These are phyloP conservation scores for Cephalotrichum gorgonifer DNA, from an alignment of 2,329 filamentous ascomycete genomes.

Conservation along the genomic window DNA sequence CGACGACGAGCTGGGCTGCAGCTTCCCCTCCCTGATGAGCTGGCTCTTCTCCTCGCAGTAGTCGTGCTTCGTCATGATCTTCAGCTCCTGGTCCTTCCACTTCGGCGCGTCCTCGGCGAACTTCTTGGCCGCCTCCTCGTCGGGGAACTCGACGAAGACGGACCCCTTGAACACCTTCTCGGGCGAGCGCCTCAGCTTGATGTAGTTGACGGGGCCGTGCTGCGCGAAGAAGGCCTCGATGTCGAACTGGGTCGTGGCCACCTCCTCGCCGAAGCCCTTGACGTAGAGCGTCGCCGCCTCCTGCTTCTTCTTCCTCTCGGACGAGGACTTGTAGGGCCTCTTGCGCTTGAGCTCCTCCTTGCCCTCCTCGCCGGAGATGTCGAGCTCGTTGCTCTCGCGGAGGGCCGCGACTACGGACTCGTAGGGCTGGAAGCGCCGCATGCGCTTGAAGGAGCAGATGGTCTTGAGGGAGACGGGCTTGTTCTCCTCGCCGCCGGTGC, in stretches of 20 bases:
- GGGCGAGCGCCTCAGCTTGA: slow-evolving; percentile 73
- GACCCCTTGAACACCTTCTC: slow-evolving; percentile 84
- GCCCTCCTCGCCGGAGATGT: slow-evolving; percentile 63
- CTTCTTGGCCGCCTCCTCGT: slow-evolving; percentile 65
- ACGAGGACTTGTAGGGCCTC: slow-evolving; percentile 50
- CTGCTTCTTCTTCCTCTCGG: slow-evolving; percentile 51
- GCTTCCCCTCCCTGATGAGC: slow-evolving; percentile 60
- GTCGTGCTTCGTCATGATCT: slow-evolving; percentile 78
- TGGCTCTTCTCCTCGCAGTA: slow-evolving; percentile 73
- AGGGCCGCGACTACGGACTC: slow-evolving; percentile 74
- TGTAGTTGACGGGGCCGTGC: slow-evolving; percentile 67
- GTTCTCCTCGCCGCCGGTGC: slow-evolving; percentile 70
- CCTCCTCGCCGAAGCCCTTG: slow-evolving; percentile 87
- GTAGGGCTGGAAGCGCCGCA: slow-evolving; percentile 89
- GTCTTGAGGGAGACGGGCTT: slow-evolving; percentile 68
- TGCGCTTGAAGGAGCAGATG: slow-evolving; percentile 85
- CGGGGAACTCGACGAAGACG: slow-evolving; percentile 86
- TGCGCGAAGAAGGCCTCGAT: slow-evolving; percentile 85
- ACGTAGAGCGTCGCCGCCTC: slow-evolving; percentile 75
- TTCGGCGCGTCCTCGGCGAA: slow-evolving; percentile 81
- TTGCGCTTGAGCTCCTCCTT: slow-evolving; percentile 69
- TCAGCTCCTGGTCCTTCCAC: slow-evolving; percentile 71
- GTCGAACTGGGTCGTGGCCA: slow-evolving; percentile 79
- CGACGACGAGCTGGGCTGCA: slow-evolving; percentile 43
- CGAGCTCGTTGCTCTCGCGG: slow-evolving; percentile 63